These are phyloP conservation scores for Allodekkera sacchari DNA, from an alignment of 805 yeast genomes.

Conservation along the genomic window DNA sequence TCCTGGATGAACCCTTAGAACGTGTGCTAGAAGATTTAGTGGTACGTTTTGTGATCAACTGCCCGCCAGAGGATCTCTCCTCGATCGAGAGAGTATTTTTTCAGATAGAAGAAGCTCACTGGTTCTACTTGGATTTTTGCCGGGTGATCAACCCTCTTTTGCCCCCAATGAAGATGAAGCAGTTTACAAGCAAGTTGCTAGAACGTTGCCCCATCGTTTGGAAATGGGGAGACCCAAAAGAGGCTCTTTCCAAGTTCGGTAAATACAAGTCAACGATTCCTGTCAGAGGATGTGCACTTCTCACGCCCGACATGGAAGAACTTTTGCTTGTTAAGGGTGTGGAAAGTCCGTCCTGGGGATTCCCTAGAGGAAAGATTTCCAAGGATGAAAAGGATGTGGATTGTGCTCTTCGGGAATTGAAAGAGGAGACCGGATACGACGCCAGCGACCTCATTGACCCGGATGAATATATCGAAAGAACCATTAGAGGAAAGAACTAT, in stretches of 20 bases:
- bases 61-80: constrained; percentile 85
- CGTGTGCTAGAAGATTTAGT: constrained; percentile 76
- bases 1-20: constrained; percentile 60
- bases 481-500: constrained; percentile 75
- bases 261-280: constrained; percentile 86
- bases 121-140: constrained; percentile 89
- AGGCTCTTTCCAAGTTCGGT: constrained; percentile 72
- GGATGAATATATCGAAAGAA: constrained; percentile 71
- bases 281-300: constrained; percentile 89
- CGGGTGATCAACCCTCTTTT: constrained; percentile 63
- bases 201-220: constrained; percentile 68
- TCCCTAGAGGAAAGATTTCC: constrained; percentile 94
- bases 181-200: constrained; percentile 60
- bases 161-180: constrained; percentile 71
- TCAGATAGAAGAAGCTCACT: constrained; percentile 96
- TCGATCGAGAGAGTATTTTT: constrained; percentile 77
- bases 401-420: constrained; percentile 88
- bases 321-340: constrained; percentile 77
- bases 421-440: constrained; percentile 92
- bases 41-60: constrained; percentile 84
- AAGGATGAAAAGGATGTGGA: constrained; percentile 82
- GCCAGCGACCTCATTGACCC: constrained; percentile 59
- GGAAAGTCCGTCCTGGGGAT: constrained; percentile 79
- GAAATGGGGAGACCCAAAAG: constrained; percentile 79
- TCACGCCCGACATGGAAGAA: constrained; percentile 63